A percentile compares a stretch with the other conserved stretches of the same genome.
Evolutionary conservation across 306 rosid genomes (phyloP).

Genomic region (Sindora glabra): DNA sequence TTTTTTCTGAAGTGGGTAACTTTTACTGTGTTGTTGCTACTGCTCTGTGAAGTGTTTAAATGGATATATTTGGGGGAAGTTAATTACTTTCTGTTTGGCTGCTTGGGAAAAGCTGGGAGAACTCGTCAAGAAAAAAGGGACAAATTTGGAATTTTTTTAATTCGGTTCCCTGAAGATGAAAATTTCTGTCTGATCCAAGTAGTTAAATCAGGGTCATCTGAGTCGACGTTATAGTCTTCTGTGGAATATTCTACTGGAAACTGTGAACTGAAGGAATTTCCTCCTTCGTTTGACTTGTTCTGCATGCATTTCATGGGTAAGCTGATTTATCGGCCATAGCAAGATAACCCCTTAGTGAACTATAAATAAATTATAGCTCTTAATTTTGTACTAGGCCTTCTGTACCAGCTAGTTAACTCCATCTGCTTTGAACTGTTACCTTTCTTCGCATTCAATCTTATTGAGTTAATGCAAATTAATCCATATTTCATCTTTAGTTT

Average conservation of each 20-base stretch:
- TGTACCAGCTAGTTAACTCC: slow-evolving; percentile 4
- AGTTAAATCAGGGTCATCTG: slow-evolving; percentile 13
- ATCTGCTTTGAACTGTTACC: background rate
- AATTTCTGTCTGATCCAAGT: slow-evolving; percentile 1
- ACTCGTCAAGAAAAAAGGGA: background rate
- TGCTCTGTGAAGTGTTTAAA: background rate
- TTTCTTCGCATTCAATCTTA: background rate
- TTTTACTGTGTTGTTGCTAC: slow-evolving; percentile 7
- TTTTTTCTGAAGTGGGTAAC: background rate
- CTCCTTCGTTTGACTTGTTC: slow-evolving; percentile 11
- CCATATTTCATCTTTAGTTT: background rate
- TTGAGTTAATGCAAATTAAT: background rate
- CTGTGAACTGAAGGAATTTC: background rate
- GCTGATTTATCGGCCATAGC: too few species aligned
- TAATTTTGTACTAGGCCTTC: background rate
- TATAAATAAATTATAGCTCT: background rate
- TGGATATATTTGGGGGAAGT: slow-evolving; percentile 1
- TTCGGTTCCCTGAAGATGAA: slow-evolving; percentile 2
- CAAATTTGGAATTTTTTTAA: slow-evolving; percentile 12
- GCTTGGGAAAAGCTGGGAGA: slow-evolving; percentile 12
- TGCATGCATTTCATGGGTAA: too few species aligned
- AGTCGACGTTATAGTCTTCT: background rate
- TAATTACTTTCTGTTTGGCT: background rate
- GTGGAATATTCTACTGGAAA: slow-evolving; percentile 2
- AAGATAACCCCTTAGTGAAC: too few species aligned